Evolutionary conservation across 2,329 filamentous ascomycete genomes (phyloP).

Genomic region (Epicoccum nigrum): DNA sequence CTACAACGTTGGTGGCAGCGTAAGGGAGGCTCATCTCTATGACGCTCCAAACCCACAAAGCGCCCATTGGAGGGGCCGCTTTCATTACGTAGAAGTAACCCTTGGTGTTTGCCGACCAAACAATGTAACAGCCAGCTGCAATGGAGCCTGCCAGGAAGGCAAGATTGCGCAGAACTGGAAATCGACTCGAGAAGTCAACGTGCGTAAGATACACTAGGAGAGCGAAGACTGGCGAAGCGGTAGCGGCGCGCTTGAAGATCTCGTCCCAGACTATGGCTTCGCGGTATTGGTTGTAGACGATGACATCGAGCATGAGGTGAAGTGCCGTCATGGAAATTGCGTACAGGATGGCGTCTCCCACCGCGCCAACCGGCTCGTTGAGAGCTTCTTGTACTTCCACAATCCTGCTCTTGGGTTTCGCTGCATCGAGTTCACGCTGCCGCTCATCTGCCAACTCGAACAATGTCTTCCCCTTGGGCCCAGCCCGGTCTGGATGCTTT

Average conservation of each 20-base stretch:
- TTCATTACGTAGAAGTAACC: slow-evolving; percentile 92
- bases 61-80: slow-evolving; percentile 83
- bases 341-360: slow-evolving; percentile 57
- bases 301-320: slow-evolving; percentile 78
- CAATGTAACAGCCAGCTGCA: slow-evolving; percentile 74
- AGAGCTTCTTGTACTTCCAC: slow-evolving; percentile 45
- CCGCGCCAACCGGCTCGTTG: slow-evolving; percentile 52
- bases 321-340: slow-evolving; percentile 69
- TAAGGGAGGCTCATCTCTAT: slow-evolving; percentile 78
- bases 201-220: slow-evolving; percentile 54
- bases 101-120: slow-evolving; percentile 78
- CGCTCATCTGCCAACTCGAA: slow-evolving; percentile 73
- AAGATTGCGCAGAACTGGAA: slow-evolving; percentile 53
- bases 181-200: slow-evolving; percentile 48
- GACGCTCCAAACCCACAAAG: slow-evolving; percentile 91
- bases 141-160: slow-evolving; percentile 70
- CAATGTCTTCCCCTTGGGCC: slow-evolving; percentile 69
- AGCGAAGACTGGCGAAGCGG: slow-evolving; percentile 52
- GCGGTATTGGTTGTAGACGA: slow-evolving; percentile 81
- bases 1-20: slow-evolving; percentile 62
- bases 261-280: slow-evolving; percentile 66
- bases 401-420: slow-evolving; percentile 54
- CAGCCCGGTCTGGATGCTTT: slow-evolving; percentile 70
- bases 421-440: slow-evolving; percentile 50
- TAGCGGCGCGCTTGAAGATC: slow-evolving; percentile 60